Conservation (phyloP, 768 basidiomycete genomes). For the Suillus luteus region DNA sequence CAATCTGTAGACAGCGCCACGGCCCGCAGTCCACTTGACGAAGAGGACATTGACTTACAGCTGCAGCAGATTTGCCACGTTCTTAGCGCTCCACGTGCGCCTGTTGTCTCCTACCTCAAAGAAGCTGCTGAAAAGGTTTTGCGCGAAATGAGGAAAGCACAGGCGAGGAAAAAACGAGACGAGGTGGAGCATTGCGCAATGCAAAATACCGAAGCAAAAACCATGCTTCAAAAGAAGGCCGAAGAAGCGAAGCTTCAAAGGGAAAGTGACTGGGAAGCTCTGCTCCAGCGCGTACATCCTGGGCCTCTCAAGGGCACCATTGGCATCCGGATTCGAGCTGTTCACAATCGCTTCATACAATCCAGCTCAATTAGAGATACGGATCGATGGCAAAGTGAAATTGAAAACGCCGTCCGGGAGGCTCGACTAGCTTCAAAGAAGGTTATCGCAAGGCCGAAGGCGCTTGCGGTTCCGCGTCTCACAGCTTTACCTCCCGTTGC, state of each 20-base stretch:
- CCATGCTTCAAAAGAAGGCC: conserved; percentile 61
- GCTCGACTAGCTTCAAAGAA: conserved; percentile 51
- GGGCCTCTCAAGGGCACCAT: conserved; percentile 49
- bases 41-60: conserved; percentile 41
- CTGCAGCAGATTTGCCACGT: conserved; percentile 53
- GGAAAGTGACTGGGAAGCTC: conserved; percentile 64
- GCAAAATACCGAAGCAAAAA: conserved; percentile 48
- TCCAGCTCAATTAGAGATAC: conserved; percentile 51
- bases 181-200: conserved; percentile 31
- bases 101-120: conserved; percentile 48
- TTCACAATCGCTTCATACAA: conserved; percentile 61
- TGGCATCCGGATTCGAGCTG: conserved; percentile 51
- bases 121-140: conserved; percentile 40
- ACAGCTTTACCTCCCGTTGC: conserved; percentile 40
- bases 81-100: conserved; percentile 54
- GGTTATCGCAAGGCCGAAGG: conserved; percentile 38
- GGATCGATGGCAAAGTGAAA: conserved; percentile 65
- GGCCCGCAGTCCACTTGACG: conserved; percentile 50
- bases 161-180: conserved; percentile 36
- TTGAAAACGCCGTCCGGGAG: conserved; percentile 56
- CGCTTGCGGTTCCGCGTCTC: conserved; percentile 13
- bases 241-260: conserved; percentile 59
- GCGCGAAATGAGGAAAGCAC: conserved; percentile 46
- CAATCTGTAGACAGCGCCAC: conserved; percentile 47
- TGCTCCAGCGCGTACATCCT: conserved; percentile 59